Evolutionary conservation across 108 stramenopile genomes (phyloP), one percentile per base, ranked within the genome.

Genomic region (Phaeodactylum tricornutum): DNA sequence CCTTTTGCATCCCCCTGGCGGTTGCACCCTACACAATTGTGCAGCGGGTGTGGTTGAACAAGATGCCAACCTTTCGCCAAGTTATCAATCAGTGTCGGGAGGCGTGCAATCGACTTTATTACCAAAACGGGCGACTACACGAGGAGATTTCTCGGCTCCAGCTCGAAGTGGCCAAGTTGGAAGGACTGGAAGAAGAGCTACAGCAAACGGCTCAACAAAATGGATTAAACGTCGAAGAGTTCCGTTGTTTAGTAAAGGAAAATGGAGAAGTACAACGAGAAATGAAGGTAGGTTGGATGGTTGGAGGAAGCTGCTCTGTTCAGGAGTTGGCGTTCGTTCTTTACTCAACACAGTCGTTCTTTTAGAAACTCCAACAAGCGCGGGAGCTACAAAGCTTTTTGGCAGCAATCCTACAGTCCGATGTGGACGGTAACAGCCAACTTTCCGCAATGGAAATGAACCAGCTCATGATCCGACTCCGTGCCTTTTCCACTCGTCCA

Each of bases 1-100:
- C 57, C 29, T 69, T 69, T 54, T 26, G 38, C 38, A 43, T 62
- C 44, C 68, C 68, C 12, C 36, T 69, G 6, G n/a, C 62, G 0
- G 47, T 47, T 11, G 61, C 25, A 40, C 68, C 68, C 0, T 52
- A 32, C 3, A 41, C 58, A 11, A 38, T 69, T 35, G 37, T 52
- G 3, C 56, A 69, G 44, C 56, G 61, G 23, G 19, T 26, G 24
- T 19, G 24, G 33, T 22, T 65, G 0, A 60, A 65, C 24, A 58
- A 57, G 47, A 8, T 65, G n/a, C 64, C 64, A 20, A 57, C 49
- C 12, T 40, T 59, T 22, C 27, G 33, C 46, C 40, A 52, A 33
- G 61, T 51, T 23, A 28, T 33, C 19, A 62, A 69, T 45, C 35
- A 42, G 21, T 21, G 58, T 32, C 55, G 61, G 4, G 21, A 22